Evolutionary conservation across 805 yeast species (phyloP), one percentile per base, ranked within the genome.

Genomic region (Zygosaccharomyces gambellarensis): DNA sequence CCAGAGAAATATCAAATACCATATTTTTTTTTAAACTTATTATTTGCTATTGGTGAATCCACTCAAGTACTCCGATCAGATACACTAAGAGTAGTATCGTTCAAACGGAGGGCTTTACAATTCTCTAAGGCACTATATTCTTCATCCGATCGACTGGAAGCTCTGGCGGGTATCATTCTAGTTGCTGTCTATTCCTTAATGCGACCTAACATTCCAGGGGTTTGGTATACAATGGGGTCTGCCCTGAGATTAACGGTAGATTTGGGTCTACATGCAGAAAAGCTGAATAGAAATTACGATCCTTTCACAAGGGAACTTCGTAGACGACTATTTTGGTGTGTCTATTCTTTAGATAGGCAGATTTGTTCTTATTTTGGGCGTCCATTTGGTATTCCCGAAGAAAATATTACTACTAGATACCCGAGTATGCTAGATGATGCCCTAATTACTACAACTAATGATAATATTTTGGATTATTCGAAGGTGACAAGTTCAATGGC

Each of bases 201-300:
- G 96, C 75, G 96, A 49, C 97, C 97, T 0, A 83, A 92, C 0
- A 79, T 80, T 11, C 96, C 96, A 0, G 94, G 96, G 3, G 88
- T 87, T n/a, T 90, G 97, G 97, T 87, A 87, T 63, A 80, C 86
- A 3, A 70, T 87, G 54, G 96, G 96, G 0, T 79, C 87, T 1
- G 90, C 92, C 0, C 67, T 88, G 44, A 74, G 97, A 52, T 67
- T 87, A 44, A 82, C 92, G 57, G 87, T 89, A 27, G 97, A 90
- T 65, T 66, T 90, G 51, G 96, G 95, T 1, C 71, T 90, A 6
- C 97, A 90, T 65, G 80, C 81, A 32, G 96, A 89, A 59, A 69
- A 68, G 46, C 53, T 68, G 36, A 65, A 72, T 48, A 54, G 57
- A 43, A 66, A 67, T 21, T 67, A 69, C 47, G 82, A 82, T 53